These are phyloP conservation scores for Thielaviopsis populi DNA, from an alignment of 2,329 filamentous ascomycete genomes.

Conservation along the genomic window DNA sequence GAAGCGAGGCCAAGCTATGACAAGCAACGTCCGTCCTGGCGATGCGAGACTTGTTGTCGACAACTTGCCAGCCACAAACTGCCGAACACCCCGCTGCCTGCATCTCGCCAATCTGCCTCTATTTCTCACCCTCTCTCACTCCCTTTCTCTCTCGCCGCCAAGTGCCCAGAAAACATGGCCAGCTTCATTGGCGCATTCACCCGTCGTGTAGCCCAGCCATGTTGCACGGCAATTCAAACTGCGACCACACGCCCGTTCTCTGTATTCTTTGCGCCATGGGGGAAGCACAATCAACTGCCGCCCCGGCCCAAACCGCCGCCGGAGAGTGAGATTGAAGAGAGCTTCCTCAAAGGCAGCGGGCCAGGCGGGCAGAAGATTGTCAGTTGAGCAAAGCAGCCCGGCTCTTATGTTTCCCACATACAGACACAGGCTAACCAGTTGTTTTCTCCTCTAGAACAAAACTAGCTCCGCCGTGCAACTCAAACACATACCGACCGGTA, in stretches of 20 bases:
- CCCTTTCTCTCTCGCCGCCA: neutral
- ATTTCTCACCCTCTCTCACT: neutral
- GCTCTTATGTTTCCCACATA: neutral
- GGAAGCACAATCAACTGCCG: conserved; percentile 47
- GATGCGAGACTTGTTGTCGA: neutral
- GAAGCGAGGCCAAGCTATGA: neutral
- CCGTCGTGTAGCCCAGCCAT: neutral
- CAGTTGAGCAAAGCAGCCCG: conserved; percentile 20
- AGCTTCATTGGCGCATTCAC: neutral
- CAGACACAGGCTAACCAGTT: conserved; percentile 3
- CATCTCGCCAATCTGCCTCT: neutral
- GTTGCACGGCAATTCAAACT: conserved; percentile 17
- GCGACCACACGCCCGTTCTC: conserved; percentile 9
- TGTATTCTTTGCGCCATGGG: neutral
- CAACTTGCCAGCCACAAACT: neutral
- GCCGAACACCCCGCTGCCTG: neutral
- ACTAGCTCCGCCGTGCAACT: conserved; percentile 90
- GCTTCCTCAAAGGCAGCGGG: conserved; percentile 79
- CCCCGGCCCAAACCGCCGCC: conserved; percentile 57
- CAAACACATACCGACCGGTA: conserved; percentile 74
- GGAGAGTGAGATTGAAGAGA: conserved; percentile 67
- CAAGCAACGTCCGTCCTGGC: neutral
- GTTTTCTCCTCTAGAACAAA: conserved; percentile 53
- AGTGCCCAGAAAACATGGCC: neutral
- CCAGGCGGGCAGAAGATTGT: conserved; percentile 95